Evolutionary conservation across 257 asterid genomes (phyloP), one percentile per base, ranked within the genome.

Genomic region (Lantana camara): DNA sequence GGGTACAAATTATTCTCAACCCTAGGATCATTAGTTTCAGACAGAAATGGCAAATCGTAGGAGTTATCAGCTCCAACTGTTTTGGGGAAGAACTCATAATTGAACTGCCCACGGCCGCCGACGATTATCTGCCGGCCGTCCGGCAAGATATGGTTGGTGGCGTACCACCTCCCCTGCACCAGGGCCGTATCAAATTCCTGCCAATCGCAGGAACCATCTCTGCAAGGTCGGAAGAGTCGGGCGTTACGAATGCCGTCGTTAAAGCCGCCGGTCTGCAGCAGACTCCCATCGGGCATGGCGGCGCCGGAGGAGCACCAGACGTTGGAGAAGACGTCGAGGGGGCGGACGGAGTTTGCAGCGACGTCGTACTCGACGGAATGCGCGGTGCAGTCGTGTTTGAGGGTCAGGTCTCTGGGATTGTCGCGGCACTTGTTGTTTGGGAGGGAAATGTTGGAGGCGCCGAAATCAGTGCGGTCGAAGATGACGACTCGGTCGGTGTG

Each of bases 251-350:
- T 70, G 0, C 79, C 73, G 10, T 60, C 64, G 21, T 49, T 45
- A 63, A 50, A 74, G 0, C 91, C 91, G 0, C 88, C 91, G 0
- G 91, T 79, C 11, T 84, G 88, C 14, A 72, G 19, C 0, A 84
- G 34, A 0, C 66, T 17, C 6, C 91, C 85, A 53, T 81, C 79
- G 0, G 77, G 66, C 54, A 57, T 66, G 57, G 62, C 79, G 2
- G 85, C 54, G 5, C 81, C 85, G 6, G 88, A 74, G 35, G 91
- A 81, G 80, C 85, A 81, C 91, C 87, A 81, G 12, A 66, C 63
- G 16, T 84, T 64, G 12, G 87, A 79, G 12, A 19, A 73, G 52
- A 84, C 79, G 15, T 8, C 76, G 27, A 84, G 82, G 0, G 90
- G 87, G 0, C 83, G 76, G 1, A 69, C 3, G n/a, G 83, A 24